Base-by-base conservation (phyloP, 1,139 yeast species). In the Geotrichum siamense region DNA sequence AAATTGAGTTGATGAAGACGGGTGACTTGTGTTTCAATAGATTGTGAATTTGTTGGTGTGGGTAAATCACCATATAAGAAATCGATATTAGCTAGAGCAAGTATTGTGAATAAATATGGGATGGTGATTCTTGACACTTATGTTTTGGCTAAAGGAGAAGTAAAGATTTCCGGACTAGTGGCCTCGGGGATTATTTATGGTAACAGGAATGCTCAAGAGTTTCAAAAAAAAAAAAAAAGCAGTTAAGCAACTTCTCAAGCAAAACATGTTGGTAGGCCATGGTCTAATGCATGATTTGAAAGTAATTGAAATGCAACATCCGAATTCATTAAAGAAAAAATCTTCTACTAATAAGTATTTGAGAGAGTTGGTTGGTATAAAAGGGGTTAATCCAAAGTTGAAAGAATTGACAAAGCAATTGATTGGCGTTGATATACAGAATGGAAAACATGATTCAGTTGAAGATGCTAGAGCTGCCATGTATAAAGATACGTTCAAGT, bases 41-140 rank as follows among this genome's bases (percentile, higher is more conserved):
- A 89, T 64, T 87, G 96, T 68, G 97, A 89, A 57, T 87, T 89
- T 69, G 96, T 89, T 1, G 96, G 96, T 4, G 21, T n/a, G 79
- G 32, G 42, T 12, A 22, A 22, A 22, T 13, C 25, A 2, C 20
- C 34, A 10, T 13, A 32, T 17, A 75, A 72, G 37, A 46, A 51
- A 2, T 79, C 89, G 3, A 89, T 80, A 1, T 68, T 89, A 25
- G 96, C 96, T 0, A 71, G 97, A 53, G 89, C 87, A 0, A 84
- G 96, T 0, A 67, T 89, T 10, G 96, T 89, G 3, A 86, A 89
- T 60, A 85, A 72, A 58, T 81, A 75, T 58, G 96, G 97, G 0
- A 74, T 75, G 53, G 71, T 77, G 0, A 58, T 89, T 0, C 68
- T 80, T 50, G 96, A 89, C 61, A 68, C 72, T 36, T 87, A 71